Conservation (phyloP, 2,329 filamentous ascomycete genomes). For the Exserohilum rostratum region DNA sequence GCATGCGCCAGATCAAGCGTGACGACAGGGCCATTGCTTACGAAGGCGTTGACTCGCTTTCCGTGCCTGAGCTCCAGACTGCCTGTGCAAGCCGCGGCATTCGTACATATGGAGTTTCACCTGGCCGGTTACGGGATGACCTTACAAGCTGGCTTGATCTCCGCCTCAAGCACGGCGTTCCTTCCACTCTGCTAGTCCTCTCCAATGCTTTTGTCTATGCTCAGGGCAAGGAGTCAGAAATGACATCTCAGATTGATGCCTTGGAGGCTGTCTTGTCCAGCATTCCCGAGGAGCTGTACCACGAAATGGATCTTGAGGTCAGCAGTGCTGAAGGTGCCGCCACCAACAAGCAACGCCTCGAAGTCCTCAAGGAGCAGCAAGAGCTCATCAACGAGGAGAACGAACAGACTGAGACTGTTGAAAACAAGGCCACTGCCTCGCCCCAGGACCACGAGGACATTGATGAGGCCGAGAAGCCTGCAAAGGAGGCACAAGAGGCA, state of each 20-base stretch:
- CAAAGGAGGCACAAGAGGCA: slow-evolving; percentile 19
- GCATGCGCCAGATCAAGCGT: slow-evolving; percentile 99
- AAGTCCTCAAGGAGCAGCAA: slow-evolving; percentile 97
- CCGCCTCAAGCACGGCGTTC: slow-evolving; percentile 90
- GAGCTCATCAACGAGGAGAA: slow-evolving; percentile 98
- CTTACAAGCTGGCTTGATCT: slow-evolving; percentile 94
- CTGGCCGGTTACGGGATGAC: slow-evolving; percentile 84
- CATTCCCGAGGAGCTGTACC: slow-evolving; percentile 97
- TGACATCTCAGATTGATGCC: slow-evolving; percentile 88
- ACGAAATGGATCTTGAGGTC: slow-evolving; percentile 98
- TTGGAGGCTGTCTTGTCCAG: slow-evolving; percentile 89
- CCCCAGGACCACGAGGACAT: slow-evolving; percentile 90
- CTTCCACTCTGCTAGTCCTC: slow-evolving; percentile 90
- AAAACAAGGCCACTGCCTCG: slow-evolving; percentile 74
- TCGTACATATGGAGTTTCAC: slow-evolving; percentile 89
- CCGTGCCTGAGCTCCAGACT: slow-evolving; percentile 90
- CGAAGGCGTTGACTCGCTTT: slow-evolving; percentile 90
- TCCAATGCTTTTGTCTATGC: slow-evolving; percentile 98
- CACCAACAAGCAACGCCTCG: slow-evolving; percentile 97
- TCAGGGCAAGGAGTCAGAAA: slow-evolving; percentile 81
- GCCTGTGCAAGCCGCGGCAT: slow-evolving; percentile 92
- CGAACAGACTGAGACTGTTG: slow-evolving; percentile 78
- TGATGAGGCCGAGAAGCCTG: slow-evolving; percentile 85
- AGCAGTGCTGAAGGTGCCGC: slow-evolving; percentile 95
- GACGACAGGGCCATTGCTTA: slow-evolving; percentile 94